Conservation (phyloP, 306 rosid species). For the Comarum palustre region DNA sequence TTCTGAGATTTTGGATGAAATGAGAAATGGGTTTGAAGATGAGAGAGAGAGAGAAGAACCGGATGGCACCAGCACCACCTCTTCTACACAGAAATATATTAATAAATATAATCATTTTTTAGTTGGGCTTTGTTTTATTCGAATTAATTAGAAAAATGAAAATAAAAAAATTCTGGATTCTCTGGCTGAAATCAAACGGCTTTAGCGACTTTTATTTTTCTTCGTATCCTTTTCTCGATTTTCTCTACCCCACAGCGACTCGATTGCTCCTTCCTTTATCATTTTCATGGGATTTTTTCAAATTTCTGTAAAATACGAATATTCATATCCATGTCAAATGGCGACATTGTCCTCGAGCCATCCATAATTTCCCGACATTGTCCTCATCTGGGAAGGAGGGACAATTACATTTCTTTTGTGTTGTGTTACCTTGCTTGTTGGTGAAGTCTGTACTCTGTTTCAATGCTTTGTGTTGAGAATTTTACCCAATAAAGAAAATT, state of each 20-base stretch:
- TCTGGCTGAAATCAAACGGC: conserved; percentile 35
- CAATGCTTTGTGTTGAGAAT: conserved; percentile 15
- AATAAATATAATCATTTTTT: conserved; percentile 1
- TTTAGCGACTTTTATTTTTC: conserved; percentile 5
- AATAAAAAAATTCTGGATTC: conserved; percentile 14
- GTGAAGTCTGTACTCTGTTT: conserved; percentile 19
- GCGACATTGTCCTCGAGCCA: background rate
- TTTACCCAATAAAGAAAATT: too few species aligned
- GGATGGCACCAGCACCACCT: conserved; percentile 50
- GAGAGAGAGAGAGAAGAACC: conserved; percentile 31
- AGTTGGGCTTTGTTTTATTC: background rate
- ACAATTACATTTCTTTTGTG: background rate
- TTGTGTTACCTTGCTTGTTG: background rate
- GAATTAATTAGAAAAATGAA: background rate
- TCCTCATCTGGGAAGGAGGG: background rate
- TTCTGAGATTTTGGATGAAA: background rate
- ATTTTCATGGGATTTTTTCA: background rate
- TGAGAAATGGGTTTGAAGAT: background rate
- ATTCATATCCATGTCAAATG: background rate
- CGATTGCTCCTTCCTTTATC: conserved; percentile 19
- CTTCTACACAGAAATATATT: conserved; percentile 35
- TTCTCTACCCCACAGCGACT: conserved; percentile 39
- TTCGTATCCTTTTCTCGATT: conserved; percentile 30
- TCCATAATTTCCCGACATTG: background rate
- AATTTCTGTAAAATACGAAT: background rate